Percentiles rank a stretch among this genome's conserved stretches.
Evolutionary conservation across 2,329 filamentous ascomycete genomes (phyloP).

Genomic region (Verticillium nonalfalfae): DNA sequence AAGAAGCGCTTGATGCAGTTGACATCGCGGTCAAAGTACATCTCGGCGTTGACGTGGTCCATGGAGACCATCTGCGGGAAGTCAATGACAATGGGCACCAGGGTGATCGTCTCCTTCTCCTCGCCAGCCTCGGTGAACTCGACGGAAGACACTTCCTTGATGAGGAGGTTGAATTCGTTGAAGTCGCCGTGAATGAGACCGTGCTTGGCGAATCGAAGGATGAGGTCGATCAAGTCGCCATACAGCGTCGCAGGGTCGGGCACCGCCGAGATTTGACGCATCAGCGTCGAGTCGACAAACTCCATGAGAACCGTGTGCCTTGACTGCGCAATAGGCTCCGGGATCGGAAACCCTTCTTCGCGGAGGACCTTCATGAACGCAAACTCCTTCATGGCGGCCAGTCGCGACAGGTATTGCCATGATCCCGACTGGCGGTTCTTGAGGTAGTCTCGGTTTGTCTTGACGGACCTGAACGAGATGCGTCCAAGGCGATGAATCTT

Average conservation of each 20-base stretch:
- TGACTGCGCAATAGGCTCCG: constrained; percentile 80
- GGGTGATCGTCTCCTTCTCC: constrained; percentile 36
- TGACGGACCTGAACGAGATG: constrained; percentile 95
- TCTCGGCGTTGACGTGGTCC: constrained; percentile 87
- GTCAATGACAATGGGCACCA: constrained; percentile 86
- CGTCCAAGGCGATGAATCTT: constrained; percentile 95
- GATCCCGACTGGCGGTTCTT: constrained; percentile 72
- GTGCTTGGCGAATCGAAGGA: constrained; percentile 74
- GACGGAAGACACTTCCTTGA: constrained; percentile 62
- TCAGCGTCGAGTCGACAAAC: constrained; percentile 83
- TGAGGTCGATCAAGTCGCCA: constrained; percentile 81
- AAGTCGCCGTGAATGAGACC: constrained; percentile 97
- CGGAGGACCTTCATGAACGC: constrained; percentile 86
- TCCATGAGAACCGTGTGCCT: constrained; percentile 96
- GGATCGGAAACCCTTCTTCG: constrained; percentile 83
- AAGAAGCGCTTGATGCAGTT: constrained; percentile 96
- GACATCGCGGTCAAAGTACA: constrained; percentile 96
- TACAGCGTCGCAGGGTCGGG: constrained; percentile 83
- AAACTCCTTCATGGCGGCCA: constrained; percentile 90
- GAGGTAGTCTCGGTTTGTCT: constrained; percentile 92
- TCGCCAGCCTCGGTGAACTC: constrained; percentile 29
- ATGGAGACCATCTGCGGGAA: constrained; percentile 98
- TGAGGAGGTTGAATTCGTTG: constrained; percentile 97
- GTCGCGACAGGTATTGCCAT: constrained; percentile 96
- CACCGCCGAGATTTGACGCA: constrained; percentile 80